phyloP scores from a whole-genome alignment of 2,329 filamentous ascomycete species.

The Fusarium bulbicola region DNA sequence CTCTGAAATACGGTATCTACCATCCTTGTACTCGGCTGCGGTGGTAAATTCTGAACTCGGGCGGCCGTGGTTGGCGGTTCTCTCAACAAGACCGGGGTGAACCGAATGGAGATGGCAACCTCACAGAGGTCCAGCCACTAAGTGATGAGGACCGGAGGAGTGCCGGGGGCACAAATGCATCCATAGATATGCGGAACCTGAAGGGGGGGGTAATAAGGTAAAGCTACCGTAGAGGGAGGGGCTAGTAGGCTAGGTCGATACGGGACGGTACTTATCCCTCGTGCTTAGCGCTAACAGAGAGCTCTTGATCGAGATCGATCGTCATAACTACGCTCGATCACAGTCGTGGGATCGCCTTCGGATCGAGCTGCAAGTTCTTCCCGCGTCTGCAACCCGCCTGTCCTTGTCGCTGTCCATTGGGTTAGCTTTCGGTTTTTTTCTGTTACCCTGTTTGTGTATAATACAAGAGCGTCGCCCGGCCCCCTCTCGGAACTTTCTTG shows the following conservation, averaged over 20 bases:
- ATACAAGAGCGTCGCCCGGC: slow-evolving; percentile 8
- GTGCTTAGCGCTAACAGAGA: slow-evolving; percentile 35
- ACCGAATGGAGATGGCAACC: background rate
- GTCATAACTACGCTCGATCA: slow-evolving; percentile 41
- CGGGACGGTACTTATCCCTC: slow-evolving; percentile 35
- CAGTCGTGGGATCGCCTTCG: slow-evolving; percentile 34
- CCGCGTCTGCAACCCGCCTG: slow-evolving; percentile 7
- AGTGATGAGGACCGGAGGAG: slow-evolving; percentile 13
- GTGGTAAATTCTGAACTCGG: slow-evolving; percentile 8
- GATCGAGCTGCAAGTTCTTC: slow-evolving; percentile 34
- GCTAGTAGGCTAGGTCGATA: slow-evolving; percentile 19
- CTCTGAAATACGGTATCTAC: background rate
- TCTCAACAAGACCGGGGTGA: slow-evolving; percentile 5
- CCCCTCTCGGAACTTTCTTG: background rate
- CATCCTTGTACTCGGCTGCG: background rate
- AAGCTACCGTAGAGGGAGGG: background rate
- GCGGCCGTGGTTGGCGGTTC: slow-evolving; percentile 7
- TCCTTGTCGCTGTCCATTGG: slow-evolving; percentile 17
- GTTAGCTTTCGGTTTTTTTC: slow-evolving; percentile 14
- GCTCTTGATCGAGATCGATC: slow-evolving; percentile 46
- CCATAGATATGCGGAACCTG: slow-evolving; percentile 9
- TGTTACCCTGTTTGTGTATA: slow-evolving; percentile 25
- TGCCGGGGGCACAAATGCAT: slow-evolving; percentile 9
- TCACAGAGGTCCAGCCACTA: background rate
- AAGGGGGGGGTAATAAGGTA: background rate